Conservation (phyloP, 2,329 filamentous ascomycete species). For the Blastomyces parvus region DNA sequence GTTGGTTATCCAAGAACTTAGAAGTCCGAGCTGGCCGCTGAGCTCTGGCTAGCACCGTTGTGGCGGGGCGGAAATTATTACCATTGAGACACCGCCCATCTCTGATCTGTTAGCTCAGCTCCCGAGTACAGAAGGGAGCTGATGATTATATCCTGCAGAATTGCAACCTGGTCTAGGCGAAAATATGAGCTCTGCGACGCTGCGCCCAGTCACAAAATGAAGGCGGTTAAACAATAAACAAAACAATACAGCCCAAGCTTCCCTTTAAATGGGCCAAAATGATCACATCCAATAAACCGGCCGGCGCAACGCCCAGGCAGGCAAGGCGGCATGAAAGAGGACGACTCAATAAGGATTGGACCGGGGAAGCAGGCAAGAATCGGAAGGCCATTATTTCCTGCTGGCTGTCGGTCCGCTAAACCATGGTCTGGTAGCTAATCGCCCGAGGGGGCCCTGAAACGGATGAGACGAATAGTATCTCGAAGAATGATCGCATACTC, state of each 20-base stretch:
- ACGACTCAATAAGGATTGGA: background rate
- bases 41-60: background rate
- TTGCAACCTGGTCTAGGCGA: background rate
- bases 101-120: background rate
- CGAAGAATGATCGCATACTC: background rate
- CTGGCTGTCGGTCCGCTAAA: background rate
- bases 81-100: background rate
- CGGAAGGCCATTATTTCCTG: background rate
- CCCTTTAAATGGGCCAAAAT: background rate
- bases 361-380: background rate
- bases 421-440: background rate
- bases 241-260: background rate
- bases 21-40: background rate
- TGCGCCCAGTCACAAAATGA: background rate
- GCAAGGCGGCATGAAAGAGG: background rate
- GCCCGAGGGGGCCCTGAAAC: background rate
- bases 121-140: background rate
- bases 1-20: no score
- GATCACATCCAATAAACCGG: background rate
- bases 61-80: background rate
- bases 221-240: background rate
- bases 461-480: background rate
- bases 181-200: background rate
- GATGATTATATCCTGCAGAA: background rate
- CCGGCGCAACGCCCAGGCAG: background rate